These are phyloP conservation scores for Allium sativum DNA, from an alignment of 106 monocot genomes.

Conservation along the genomic window DNA sequence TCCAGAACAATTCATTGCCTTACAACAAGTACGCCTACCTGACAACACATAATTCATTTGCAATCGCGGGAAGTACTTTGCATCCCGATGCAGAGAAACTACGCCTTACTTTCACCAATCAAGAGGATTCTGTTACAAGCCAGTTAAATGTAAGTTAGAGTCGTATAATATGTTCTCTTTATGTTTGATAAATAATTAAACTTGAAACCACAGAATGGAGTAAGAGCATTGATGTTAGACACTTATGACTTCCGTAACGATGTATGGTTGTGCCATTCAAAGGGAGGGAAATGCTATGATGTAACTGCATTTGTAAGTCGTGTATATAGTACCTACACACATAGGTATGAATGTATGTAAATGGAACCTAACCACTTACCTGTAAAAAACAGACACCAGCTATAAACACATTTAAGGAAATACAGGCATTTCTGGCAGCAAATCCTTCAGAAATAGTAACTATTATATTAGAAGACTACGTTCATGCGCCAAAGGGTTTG, in stretches of 20 bases:
- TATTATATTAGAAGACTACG: constrained; percentile 75
- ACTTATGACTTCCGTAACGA: constrained; percentile 66
- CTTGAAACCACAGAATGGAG: constrained; percentile 40
- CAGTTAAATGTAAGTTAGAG: constrained; percentile 43
- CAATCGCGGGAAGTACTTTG: constrained; percentile 62
- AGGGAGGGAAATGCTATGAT: constrained; percentile 49
- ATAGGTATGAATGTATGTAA: too few species aligned
- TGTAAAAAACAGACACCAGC: constrained; percentile 42
- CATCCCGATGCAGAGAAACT: constrained; percentile 39
- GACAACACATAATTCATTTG: constrained; percentile 78
- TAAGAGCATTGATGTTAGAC: constrained; percentile 66
- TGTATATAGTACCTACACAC: too few species aligned
- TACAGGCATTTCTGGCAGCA: constrained; percentile 48
- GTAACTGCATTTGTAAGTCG: constrained; percentile 73
- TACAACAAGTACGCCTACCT: constrained; percentile 88
- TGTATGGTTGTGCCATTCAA: constrained; percentile 81
- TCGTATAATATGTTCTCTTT: background rate
- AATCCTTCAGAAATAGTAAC: constrained; percentile 80
- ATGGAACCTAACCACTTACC: too few species aligned
- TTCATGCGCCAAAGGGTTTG: constrained; percentile 57
- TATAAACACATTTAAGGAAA: constrained; percentile 62
- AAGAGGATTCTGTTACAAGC: constrained; percentile 68
- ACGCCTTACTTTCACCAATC: constrained; percentile 53
- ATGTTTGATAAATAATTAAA: background rate
- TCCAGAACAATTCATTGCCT: constrained; percentile 68